phyloP scores from a whole-genome alignment of 768 basidiomycete species.

The Phanerochaete carnosa region DNA sequence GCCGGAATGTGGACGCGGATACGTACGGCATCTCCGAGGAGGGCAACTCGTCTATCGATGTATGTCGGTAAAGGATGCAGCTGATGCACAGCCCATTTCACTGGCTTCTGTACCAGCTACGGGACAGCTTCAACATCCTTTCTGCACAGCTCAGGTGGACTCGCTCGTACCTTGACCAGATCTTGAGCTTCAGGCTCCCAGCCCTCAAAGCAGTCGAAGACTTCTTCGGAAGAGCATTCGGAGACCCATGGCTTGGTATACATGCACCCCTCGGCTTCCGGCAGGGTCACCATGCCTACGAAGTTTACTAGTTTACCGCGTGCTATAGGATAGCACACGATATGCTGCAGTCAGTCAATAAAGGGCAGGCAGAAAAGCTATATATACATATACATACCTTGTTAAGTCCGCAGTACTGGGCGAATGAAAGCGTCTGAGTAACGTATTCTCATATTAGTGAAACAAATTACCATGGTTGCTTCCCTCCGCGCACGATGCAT shows the following conservation, averaged over 20 bases:
- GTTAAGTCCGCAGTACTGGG: conserved; percentile 45
- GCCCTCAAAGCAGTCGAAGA: conserved; percentile 23
- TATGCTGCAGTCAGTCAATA: conserved; percentile 29
- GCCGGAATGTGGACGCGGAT: too few species aligned
- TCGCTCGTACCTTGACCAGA: conserved; percentile 16
- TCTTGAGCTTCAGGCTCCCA: conserved; percentile 30
- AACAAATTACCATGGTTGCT: conserved; percentile 42
- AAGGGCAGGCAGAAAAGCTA: neutral
- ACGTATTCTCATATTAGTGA: neutral
- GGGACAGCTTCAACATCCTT: neutral
- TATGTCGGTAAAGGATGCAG: conserved; percentile 26
- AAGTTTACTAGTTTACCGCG: conserved; percentile 42
- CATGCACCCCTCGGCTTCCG: conserved; percentile 28
- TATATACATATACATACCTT: conserved; percentile 29
- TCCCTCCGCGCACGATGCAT: conserved; percentile 30
- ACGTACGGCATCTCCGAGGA: conserved; percentile 31
- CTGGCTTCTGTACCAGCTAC: conserved; percentile 26
- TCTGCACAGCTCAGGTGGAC: too few species aligned
- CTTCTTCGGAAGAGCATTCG: conserved; percentile 20
- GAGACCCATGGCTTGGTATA: conserved; percentile 25
- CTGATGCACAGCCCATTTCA: conserved; percentile 30
- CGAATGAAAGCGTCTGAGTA: neutral
- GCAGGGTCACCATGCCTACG: conserved; percentile 38
- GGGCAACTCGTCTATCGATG: conserved; percentile 19
- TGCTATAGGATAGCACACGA: conserved; percentile 47